Base-by-base conservation (phyloP, 495 filamentous ascomycete genomes). In the Aspergillus coremiiformis region DNA sequence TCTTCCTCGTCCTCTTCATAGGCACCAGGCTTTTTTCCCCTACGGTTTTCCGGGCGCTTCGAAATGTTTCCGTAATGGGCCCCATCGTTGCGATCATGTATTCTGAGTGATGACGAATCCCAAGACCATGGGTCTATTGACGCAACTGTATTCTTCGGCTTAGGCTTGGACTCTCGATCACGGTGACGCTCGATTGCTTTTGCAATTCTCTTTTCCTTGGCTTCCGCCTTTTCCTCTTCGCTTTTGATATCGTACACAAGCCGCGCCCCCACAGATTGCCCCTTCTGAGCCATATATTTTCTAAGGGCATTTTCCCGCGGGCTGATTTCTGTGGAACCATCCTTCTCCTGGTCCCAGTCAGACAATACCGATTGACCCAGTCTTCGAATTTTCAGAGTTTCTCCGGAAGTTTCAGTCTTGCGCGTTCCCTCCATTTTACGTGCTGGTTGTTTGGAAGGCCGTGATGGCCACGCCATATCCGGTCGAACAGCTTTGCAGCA, bases 1-100 rank as follows among this genome's bases (percentile, higher is more conserved):
- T 66, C 43, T 51, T 75, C 66, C 39, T 77, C 67, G 39, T 70
- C 61, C 42, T 72, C 63, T 39, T 74, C 64, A 5, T 54, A 35
- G 8, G 15, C 47, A 47, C 66, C 33, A 32, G 44, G n/a, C 32
- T 49, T 42, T 5, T 57, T 61, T 37, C 59, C 54, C 53, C 57
- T 65, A 21, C 65, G 63, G 14, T 48, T 54, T 9, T 64, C 59
- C 15, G 55, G 60, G 26, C 65, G 63, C 39, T 66, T 70, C 5
- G 55, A 15, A 8, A 52, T 24, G 15, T 66, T 68, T 21, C 56
- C 46, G 14, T 29, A 23, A 20, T 39, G 30, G 14, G 37, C 39
- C n/a, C 55, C 26, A n/a, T 52, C 54, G 5, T 46, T 11, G 3
- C 52, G 5, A 42, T 63, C 56, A 44, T 64, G 21, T 8, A 61